phyloP scores from a whole-genome alignment of 2,329 filamentous ascomycete species.

The Cadophora luteo-olivacea region DNA sequence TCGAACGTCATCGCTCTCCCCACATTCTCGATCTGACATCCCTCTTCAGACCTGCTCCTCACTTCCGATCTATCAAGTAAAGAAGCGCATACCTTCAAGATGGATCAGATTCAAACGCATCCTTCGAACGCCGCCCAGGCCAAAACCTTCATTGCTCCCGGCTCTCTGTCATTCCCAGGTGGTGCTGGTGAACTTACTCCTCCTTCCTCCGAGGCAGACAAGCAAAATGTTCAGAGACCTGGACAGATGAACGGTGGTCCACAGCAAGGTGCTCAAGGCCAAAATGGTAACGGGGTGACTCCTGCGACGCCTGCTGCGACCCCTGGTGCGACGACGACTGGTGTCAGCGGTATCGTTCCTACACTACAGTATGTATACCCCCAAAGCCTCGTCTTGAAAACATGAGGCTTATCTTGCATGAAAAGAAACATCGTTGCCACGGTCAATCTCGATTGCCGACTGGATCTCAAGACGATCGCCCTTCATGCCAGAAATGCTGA shows the following conservation, averaged over 20 bases:
- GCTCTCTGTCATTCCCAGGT: constrained; percentile 90
- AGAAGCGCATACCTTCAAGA: constrained; percentile 49
- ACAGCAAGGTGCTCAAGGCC: constrained; percentile 64
- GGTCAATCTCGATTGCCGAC: constrained; percentile 95
- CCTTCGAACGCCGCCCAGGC: constrained; percentile 91
- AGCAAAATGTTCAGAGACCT: constrained; percentile 57
- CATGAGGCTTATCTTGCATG: constrained; percentile 59
- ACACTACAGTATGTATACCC: constrained; percentile 92
- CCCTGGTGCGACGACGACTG: constrained; percentile 55
- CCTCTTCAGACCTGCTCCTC: constrained; percentile 39
- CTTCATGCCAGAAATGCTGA: constrained; percentile 97
- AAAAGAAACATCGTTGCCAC: constrained; percentile 98
- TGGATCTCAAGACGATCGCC: constrained; percentile 98
- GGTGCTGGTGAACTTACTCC: constrained; percentile 84
- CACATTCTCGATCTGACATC: constrained; percentile 39
- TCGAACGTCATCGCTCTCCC: constrained; percentile 28
- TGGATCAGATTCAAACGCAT: constrained; percentile 92
- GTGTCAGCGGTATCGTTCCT: constrained; percentile 88
- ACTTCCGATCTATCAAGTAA: constrained; percentile 37
- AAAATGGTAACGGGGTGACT: constrained; percentile 79
- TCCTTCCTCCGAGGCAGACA: constrained; percentile 74
- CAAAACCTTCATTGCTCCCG: constrained; percentile 92
- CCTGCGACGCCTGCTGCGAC: constrained; percentile 88
- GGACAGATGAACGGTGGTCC: constrained; percentile 55
- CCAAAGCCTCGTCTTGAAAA: constrained; percentile 45